A percentile compares a stretch with the other conserved stretches of the same genome.
phyloP scores from a whole-genome alignment of 202 grass and related monocot species.

The Schoenoplectus tabernaemontani region DNA sequence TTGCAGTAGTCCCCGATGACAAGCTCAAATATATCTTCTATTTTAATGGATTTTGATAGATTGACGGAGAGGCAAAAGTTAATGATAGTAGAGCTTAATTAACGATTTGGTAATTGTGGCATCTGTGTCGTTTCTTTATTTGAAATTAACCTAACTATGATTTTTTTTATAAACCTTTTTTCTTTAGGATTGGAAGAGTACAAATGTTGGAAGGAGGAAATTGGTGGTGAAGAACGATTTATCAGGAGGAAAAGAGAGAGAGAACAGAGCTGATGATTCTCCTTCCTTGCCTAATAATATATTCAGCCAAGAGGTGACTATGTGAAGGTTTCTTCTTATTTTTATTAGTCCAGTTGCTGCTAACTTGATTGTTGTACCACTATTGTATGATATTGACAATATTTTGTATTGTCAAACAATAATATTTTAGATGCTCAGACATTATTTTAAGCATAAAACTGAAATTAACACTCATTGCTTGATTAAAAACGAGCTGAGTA shows the following conservation, averaged over 20 bases:
- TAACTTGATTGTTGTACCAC: not conserved
- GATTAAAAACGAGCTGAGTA: not conserved
- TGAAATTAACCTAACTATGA: not conserved
- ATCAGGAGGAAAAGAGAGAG: slow-evolving; percentile 10
- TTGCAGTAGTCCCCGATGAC: too few relatives aligned
- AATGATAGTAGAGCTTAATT: not conserved
- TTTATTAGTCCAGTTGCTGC: not conserved
- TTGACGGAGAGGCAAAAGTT: not conserved
- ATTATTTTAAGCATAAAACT: not conserved
- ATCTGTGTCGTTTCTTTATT: not conserved
- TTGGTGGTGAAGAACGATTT: slow-evolving; percentile 25
- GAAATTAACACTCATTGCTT: not conserved
- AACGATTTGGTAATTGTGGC: not conserved
- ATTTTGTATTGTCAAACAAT: not conserved
- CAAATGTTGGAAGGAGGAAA: not conserved
- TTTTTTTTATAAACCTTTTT: not conserved
- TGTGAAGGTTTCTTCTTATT: not conserved
- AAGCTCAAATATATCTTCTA: not conserved
- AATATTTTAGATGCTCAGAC: not conserved
- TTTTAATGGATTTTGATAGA: not conserved
- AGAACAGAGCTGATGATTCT: not conserved
- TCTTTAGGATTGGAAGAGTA: not conserved
- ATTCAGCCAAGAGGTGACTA: slow-evolving; percentile 18
- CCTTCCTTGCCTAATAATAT: slow-evolving; percentile 4
- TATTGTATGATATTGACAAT: not conserved